Evolutionary conservation across 1,139 yeast genomes (phyloP), one percentile per base, ranked within the genome.

Genomic region (Petasospora fabianii): DNA sequence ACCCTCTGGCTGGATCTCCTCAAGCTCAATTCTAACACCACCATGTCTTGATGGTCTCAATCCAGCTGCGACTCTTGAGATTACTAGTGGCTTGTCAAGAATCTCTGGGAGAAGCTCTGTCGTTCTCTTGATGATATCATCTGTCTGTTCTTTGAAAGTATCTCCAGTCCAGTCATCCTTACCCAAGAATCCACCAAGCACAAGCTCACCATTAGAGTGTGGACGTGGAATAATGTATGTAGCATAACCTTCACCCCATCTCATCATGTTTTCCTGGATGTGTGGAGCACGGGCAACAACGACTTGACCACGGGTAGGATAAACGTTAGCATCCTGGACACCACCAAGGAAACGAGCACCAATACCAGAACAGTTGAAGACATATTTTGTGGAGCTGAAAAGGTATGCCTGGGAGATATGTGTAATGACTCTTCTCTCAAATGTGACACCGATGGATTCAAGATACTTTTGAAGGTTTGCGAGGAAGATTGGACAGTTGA

Each of bases 141-240:
- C 69, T 2, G 81, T 72, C 54, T 81, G 80, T 18, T 62, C 63
- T 17, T 61, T 66, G 50, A 67, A 73, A 1, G 84, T 74, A 42
- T 75, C 79, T 16, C 72, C 75, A 20, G 73, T 67, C 77, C 80
- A 76, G 51, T 75, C 72, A 42, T 69, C 72, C 46, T 68, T 69
- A 50, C 81, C 86, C 51, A 76, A 59, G 50, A 68, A 82, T 1
- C 90, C 90, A 30, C 92, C 92, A 22, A 82, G 66, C 24, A 83
- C 69, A 34, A 82, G 69, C 48, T 80, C 79, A 48, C 77, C 78
- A 39, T 67, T 65, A 16, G 84, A 74, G 39, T 70, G 64, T 0
- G 87, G 86, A 42, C 90, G 70, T 39, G 85, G 85, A 54, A 82
- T 81, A 38, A 80, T 68, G 52, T 83, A 83, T 1, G 84, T 79